phyloP scores from a whole-genome alignment of 164 flowering plant genomes.

The Aristolochia contorta region DNA sequence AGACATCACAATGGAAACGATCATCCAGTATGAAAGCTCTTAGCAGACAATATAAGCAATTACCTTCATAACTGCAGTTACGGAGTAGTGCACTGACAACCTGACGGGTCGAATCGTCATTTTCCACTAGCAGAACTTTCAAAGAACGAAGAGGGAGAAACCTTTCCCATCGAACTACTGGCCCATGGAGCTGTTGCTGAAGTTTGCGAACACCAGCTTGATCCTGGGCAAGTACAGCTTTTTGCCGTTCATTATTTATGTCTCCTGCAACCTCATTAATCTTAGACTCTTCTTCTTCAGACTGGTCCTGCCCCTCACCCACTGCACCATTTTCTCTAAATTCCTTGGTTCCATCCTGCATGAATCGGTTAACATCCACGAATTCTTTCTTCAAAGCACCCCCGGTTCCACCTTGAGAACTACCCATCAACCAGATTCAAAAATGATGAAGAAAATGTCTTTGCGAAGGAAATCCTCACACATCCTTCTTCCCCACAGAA shows the following conservation, averaged over 20 bases:
- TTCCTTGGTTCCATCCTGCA: slow-evolving; percentile 26
- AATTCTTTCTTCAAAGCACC: slow-evolving; percentile 23
- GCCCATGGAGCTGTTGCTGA: slow-evolving; percentile 39
- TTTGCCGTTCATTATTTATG: slow-evolving; percentile 13
- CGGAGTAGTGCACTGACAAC: slow-evolving; percentile 54
- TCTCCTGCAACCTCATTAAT: slow-evolving; percentile 18
- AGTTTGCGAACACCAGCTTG: slow-evolving; percentile 19
- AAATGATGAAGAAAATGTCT: slow-evolving; percentile 20
- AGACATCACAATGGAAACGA: too few relatives aligned
- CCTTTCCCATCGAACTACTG: slow-evolving; percentile 51
- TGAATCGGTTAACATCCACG: slow-evolving; percentile 21
- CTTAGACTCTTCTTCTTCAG: slow-evolving; percentile 37
- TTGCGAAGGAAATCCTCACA: slow-evolving; percentile 16
- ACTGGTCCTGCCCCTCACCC: slow-evolving; percentile 36
- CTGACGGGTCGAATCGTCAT: slow-evolving; percentile 61
- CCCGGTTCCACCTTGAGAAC: slow-evolving; percentile 24
- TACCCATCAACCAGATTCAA: slow-evolving; percentile 50
- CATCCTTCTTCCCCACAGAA: slow-evolving; percentile 16
- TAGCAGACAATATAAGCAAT: background rate
- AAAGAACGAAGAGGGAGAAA: slow-evolving; percentile 48
- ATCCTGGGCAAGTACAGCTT: slow-evolving; percentile 7
- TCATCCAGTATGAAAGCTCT: too few relatives aligned
- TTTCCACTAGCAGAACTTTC: slow-evolving; percentile 54
- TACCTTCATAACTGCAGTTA: slow-evolving; percentile 66
- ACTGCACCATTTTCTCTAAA: slow-evolving; percentile 25